A percentile compares a stretch with the other conserved stretches of the same genome.
These are phyloP conservation scores for Phaeotremella skinneri DNA, from an alignment of 768 basidiomycete genomes.

Conservation along the genomic window DNA sequence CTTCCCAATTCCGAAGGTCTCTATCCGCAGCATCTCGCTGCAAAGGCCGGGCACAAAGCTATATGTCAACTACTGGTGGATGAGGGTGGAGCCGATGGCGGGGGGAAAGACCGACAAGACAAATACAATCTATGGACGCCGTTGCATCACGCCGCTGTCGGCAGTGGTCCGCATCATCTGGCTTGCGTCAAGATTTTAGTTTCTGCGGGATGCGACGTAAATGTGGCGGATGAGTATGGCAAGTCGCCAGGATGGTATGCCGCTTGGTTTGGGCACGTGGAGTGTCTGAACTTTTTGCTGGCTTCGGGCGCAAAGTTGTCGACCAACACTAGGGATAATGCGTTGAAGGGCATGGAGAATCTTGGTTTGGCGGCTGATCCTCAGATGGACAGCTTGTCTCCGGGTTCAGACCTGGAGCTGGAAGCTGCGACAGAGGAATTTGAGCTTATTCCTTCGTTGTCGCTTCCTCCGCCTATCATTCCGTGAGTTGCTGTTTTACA, in stretches of 20 bases:
- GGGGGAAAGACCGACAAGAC: constrained; percentile 78
- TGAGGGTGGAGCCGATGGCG: constrained; percentile 55
- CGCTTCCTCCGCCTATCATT: constrained; percentile 95
- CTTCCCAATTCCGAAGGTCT: constrained; percentile 91
- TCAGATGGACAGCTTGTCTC: constrained; percentile 43
- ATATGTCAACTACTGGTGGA: constrained; percentile 72
- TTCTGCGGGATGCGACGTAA: constrained; percentile 72
- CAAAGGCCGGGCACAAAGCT: constrained; percentile 82
- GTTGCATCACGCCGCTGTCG: constrained; percentile 87
- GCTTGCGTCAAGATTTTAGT: constrained; percentile 75
- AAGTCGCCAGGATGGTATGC: constrained; percentile 88
- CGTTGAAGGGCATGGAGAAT: constrained; percentile 41
- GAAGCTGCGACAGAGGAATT: constrained; percentile 64
- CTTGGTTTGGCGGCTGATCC: constrained; percentile 46
- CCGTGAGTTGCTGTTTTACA: constrained; percentile 57
- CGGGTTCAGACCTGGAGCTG: constrained; percentile 49
- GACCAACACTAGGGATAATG: constrained; percentile 25
- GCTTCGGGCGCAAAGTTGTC: constrained; percentile 42
- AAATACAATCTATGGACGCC: constrained; percentile 99
- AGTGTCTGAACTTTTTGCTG: constrained; percentile 44
- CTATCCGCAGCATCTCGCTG: constrained; percentile 93
- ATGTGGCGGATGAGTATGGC: constrained; percentile 75
- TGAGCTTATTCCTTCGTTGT: constrained; percentile 90
- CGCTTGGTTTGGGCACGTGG: constrained; percentile 74
- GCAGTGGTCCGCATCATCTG: constrained; percentile 61